Conservation (phyloP, 169 alveolate genomes). For the Plasmodium fragile region DNA sequence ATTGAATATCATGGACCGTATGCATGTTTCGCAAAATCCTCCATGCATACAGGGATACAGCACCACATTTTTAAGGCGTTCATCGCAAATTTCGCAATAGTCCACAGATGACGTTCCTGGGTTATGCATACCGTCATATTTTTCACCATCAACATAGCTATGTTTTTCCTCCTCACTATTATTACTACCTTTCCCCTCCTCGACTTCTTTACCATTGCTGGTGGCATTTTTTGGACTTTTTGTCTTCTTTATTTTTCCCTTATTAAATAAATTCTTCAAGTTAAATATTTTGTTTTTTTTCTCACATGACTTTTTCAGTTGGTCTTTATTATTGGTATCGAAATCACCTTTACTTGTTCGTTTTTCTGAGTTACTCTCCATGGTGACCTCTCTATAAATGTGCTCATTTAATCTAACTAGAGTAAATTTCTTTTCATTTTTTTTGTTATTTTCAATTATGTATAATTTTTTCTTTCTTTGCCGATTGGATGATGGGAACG, state of each 20-base stretch:
- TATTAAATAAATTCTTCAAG: constrained; percentile 33
- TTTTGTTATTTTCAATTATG: constrained; percentile 70
- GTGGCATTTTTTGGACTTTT: neutral
- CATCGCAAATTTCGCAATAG: constrained; percentile 77
- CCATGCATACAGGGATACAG: constrained; percentile 77
- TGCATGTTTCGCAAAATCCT: constrained; percentile 73
- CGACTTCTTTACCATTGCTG: neutral
- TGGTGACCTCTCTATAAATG: constrained; percentile 29
- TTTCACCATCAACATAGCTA: neutral
- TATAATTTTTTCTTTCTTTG: constrained; percentile 26
- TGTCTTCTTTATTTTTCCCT: constrained; percentile 6
- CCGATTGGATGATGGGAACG: neutral
- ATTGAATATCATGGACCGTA: constrained; percentile 59
- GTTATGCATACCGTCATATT: neutral
- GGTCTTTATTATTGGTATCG: neutral
- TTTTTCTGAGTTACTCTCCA: neutral
- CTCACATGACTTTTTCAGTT: neutral
- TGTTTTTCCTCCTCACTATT: neutral
- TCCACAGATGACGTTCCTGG: constrained; percentile 2
- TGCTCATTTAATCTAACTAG: constrained; percentile 62
- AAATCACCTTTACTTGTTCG: neutral
- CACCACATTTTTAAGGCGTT: constrained; percentile 63
- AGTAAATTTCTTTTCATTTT: constrained; percentile 8
- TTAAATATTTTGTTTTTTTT: constrained; percentile 34
- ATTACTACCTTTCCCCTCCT: neutral